These are phyloP conservation scores for Apocynum venetum DNA, from an alignment of 257 asterid species.

Conservation along the genomic window DNA sequence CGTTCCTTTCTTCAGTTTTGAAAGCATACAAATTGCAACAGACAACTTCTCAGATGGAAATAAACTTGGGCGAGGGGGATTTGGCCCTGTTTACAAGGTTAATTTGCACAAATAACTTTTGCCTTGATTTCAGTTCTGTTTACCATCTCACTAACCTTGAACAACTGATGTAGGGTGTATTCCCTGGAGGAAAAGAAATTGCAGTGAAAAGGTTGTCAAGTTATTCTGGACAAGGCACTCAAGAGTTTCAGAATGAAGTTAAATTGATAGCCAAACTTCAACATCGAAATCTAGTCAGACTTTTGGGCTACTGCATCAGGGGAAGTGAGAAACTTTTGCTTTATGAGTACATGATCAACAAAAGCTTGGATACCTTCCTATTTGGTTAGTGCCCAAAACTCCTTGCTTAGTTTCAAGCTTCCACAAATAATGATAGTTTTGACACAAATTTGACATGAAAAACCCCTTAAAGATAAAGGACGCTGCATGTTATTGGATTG, in stretches of 20 bases:
- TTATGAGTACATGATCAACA: constrained; percentile 31
- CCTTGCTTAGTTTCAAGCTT: neutral
- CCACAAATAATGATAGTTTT: neutral
- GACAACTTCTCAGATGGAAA: constrained; percentile 40
- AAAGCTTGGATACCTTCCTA: constrained; percentile 34
- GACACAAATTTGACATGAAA: neutral
- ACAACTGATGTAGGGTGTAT: constrained; percentile 15
- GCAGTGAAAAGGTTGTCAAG: constrained; percentile 35
- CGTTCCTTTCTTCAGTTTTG: constrained; percentile 35
- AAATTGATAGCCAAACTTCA: constrained; percentile 31
- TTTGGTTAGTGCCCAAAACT: constrained; percentile 18
- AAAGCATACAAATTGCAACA: constrained; percentile 42
- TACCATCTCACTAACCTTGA: no score
- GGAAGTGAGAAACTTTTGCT: constrained; percentile 29
- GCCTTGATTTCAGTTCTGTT: no score
- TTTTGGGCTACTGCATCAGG: constrained; percentile 31
- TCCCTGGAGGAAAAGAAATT: constrained; percentile 20
- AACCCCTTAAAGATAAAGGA: neutral
- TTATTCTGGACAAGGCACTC: constrained; percentile 34
- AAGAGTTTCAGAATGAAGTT: constrained; percentile 32
- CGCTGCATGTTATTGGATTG: constrained; percentile 7
- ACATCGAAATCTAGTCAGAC: constrained; percentile 33
- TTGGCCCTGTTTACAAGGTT: constrained; percentile 64
- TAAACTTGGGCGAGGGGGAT: constrained; percentile 67
- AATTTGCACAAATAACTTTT: no score